Evolutionary conservation across 1,139 yeast genomes (phyloP), one percentile per base, ranked within the genome.

Genomic region (Candida freyschussii): DNA sequence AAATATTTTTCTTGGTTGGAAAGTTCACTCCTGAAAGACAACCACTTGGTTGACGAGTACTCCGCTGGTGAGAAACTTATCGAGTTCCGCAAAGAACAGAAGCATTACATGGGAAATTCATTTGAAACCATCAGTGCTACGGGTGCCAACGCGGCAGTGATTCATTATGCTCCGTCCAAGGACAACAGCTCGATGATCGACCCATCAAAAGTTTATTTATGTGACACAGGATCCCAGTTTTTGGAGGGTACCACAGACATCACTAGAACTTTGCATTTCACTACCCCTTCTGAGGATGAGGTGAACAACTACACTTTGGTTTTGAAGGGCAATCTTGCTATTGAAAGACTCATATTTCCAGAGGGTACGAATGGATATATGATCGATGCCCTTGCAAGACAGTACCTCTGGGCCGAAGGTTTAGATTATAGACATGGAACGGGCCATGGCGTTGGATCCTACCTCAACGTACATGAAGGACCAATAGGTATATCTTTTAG

Each of bases 361-460:
- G 85, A 80, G 51, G 84, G 87, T 21, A 80, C 94, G 5, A 75
- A 85, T 15, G 98, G 98, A 3, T 75, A 72, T 51, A 74, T 75
- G 59, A 72, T 93, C 36, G 99, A 93, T 56, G 69, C 80, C 2
- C 67, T 89, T 37, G 98, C 98, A 1, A 78, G 99, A 55, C 97
- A 89, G 60, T 74, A 58, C 55, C 66, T 93, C 48, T 91, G 98
- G 98, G 62, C 70, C 24, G 60, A 76, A 33, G 96, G 96, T 2
- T 67, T 91, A 35, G 96, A 93, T 60, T 93, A 91, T 60, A 77
- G 82, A 34, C 99, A 93, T 57, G 97, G 98, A 18, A 93, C 98
- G 1, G 93, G 96, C 2, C 99, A 93, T 58, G 98, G 98, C n/a
- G 78, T 93, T 32, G 98, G 96, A 4, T 69, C 95, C 1, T 91